Conservation (phyloP, 2,329 filamentous ascomycete genomes). For the Monilinia aucupariae region DNA sequence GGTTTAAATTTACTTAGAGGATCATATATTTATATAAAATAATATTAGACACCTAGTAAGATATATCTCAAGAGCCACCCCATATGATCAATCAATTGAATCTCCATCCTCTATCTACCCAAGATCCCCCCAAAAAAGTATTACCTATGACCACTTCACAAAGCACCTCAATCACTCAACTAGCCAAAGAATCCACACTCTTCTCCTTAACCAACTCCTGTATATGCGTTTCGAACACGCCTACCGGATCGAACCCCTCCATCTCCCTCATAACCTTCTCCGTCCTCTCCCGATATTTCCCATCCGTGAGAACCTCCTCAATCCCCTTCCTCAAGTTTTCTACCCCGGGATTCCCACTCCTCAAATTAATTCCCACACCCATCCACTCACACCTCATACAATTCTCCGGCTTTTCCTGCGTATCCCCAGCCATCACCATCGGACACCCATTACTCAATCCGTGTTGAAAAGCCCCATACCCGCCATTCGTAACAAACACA, state of each 20-base stretch:
- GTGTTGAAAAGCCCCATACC: conserved; percentile 36
- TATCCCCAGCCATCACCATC: conserved; percentile 34
- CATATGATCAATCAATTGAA: no score
- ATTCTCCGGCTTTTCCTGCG: conserved; percentile 35
- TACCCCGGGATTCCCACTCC: not conserved
- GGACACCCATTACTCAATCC: conserved; percentile 34
- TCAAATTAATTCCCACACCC: not conserved
- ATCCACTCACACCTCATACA: not conserved
- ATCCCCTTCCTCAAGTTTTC: not conserved
- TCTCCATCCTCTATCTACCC: no score
- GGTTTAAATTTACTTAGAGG: no score
- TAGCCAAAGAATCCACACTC: not conserved
- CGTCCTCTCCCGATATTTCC: not conserved
- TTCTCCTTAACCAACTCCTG: not conserved
- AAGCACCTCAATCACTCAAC: no score
- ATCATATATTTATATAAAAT: no score
- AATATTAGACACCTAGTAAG: no score
- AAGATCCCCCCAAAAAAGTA: not conserved
- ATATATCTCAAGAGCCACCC: no score
- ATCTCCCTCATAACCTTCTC: not conserved
- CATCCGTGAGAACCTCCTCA: not conserved
- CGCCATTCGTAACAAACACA: conserved; percentile 36
- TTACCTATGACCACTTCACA: not conserved
- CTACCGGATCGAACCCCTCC: not conserved
- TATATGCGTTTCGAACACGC: not conserved